Percentiles rank a stretch among this genome's conserved stretches.
Evolutionary conservation across 176 grass and related monocot species (phyloP).

Genomic region (Otatea glauca): DNA sequence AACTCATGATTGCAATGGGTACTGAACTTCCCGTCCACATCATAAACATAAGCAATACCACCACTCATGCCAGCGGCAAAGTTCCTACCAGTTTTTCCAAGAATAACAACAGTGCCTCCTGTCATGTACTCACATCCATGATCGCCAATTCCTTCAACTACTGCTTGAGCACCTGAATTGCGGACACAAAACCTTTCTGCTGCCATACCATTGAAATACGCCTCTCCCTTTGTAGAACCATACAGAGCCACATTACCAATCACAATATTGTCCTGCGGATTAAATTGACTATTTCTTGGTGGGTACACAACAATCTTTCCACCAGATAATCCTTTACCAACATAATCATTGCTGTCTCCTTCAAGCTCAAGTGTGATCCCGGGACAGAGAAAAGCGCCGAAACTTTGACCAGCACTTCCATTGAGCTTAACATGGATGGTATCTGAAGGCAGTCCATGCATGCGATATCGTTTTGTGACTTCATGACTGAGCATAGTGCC

Average conservation of each 20-base stretch:
- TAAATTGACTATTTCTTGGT: slow-evolving; percentile 59
- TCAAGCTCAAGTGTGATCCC: slow-evolving; percentile 96
- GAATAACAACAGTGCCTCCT: slow-evolving; percentile 65
- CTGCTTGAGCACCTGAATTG: slow-evolving; percentile 73
- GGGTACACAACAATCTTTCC: slow-evolving; percentile 71
- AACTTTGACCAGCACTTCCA: slow-evolving; percentile 68
- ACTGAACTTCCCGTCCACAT: slow-evolving; percentile 61
- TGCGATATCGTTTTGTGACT: slow-evolving; percentile 56
- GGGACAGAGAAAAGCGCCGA: slow-evolving; percentile 80
- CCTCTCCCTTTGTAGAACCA: slow-evolving; percentile 67
- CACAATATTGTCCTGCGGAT: slow-evolving; percentile 63
- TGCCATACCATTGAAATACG: slow-evolving; percentile 70
- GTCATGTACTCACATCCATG: slow-evolving; percentile 89
- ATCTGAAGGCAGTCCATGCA: slow-evolving; percentile 55
- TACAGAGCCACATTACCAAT: slow-evolving; percentile 74
- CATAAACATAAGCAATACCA: slow-evolving; percentile 66
- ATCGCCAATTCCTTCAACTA: slow-evolving; percentile 71
- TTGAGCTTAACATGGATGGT: slow-evolving; percentile 64
- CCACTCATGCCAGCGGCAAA: slow-evolving; percentile 82
- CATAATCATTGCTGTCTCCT: slow-evolving; percentile 98
- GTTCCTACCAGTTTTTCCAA: slow-evolving; percentile 72
- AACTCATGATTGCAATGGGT: slow-evolving; percentile 58
- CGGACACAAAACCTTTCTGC: slow-evolving; percentile 76
- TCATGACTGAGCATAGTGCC: slow-evolving; percentile 77
- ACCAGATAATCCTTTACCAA: slow-evolving; percentile 92